Conservation (phyloP, 73 alveolate species). For the Tetrahymena malaccensis region DNA sequence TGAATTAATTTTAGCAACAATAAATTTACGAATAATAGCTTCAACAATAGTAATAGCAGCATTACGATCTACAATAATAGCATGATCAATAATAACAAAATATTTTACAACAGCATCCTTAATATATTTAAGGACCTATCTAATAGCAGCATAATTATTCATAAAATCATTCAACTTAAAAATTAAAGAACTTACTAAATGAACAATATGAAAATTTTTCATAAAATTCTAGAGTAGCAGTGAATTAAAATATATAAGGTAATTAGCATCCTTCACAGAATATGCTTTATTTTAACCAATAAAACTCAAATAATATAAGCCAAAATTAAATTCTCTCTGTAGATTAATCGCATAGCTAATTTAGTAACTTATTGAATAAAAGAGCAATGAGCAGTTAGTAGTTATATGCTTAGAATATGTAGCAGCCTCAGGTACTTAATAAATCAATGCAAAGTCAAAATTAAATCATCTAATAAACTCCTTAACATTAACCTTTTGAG, state of each 20-base stretch:
- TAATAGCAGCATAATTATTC: not conserved
- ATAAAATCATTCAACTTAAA: not conserved
- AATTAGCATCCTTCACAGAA: not conserved
- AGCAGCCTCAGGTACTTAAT: not conserved
- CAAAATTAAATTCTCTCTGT: not conserved
- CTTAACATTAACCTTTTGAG: not conserved
- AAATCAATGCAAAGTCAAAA: not conserved
- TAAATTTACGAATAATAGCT: not conserved
- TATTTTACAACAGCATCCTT: not conserved
- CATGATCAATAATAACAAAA: not conserved
- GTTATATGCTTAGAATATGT: not conserved
- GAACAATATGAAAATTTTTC: not conserved
- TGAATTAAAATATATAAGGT: not conserved
- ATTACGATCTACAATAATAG: not conserved
- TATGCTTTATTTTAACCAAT: not conserved
- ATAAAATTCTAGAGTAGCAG: not conserved
- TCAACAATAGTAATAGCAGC: not conserved
- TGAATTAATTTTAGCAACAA: not conserved
- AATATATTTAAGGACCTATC: not conserved
- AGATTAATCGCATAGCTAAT: not conserved
- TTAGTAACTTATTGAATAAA: not conserved
- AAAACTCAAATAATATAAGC: not conserved
- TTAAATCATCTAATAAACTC: not conserved
- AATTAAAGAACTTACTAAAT: not conserved
- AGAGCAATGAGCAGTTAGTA: not conserved